Conservation (phyloP, 345 rosid species). For the Populus deltoides region DNA sequence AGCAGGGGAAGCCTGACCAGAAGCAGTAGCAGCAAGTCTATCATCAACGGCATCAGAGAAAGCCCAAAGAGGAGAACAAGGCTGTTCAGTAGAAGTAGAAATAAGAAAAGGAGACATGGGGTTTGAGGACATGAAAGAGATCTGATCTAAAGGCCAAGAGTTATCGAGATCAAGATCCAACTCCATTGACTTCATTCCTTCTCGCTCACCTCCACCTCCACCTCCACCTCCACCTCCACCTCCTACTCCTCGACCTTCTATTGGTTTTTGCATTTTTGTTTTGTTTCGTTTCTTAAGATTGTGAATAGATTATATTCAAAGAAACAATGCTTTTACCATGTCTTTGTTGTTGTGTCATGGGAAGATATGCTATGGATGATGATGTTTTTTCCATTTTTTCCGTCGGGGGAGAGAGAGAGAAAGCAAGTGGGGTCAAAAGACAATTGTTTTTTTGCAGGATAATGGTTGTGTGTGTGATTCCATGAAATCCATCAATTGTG, state of each 20-base stretch:
- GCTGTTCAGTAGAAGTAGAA: constrained; percentile 56
- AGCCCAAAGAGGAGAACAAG: constrained; percentile 90
- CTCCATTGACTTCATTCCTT: constrained; percentile 36
- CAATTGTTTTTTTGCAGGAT: neutral
- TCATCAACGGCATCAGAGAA: constrained; percentile 58
- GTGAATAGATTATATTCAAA: neutral
- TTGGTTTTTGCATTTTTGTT: constrained; percentile 48
- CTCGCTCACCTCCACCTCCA: neutral
- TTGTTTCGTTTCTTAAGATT: neutral
- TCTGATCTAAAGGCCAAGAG: constrained; percentile 81
- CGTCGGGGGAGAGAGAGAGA: constrained; percentile 6
- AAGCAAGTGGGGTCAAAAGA: neutral
- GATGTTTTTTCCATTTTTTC: neutral
- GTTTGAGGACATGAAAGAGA: constrained; percentile 38
- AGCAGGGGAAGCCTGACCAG: constrained; percentile 6
- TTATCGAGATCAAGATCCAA: constrained; percentile 59
- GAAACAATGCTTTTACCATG: neutral
- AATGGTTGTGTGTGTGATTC: constrained; percentile 28
- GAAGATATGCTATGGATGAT: constrained; percentile 3
- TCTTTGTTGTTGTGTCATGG: neutral
- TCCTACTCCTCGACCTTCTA: neutral
- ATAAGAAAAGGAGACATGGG: constrained; percentile 57
- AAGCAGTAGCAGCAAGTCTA: constrained; percentile 16
- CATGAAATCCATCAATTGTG: constrained; percentile 30
- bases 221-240: constrained; percentile 2